Evolutionary conservation across 2,329 filamentous ascomycete genomes (phyloP), one percentile per base, ranked within the genome.

Genomic region (Fusarium sp.): DNA sequence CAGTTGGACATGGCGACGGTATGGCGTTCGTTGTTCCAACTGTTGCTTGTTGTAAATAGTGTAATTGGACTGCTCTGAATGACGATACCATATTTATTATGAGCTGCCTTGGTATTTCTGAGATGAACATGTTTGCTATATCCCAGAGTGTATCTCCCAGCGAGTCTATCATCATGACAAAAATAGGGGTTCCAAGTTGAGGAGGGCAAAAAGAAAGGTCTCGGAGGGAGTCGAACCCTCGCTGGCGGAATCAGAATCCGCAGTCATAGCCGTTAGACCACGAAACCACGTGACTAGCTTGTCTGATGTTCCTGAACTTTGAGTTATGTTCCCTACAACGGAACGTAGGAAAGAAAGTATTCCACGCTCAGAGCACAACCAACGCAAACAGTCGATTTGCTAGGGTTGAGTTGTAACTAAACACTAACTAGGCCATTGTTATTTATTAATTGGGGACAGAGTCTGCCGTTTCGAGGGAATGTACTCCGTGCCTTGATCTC

Each of bases 21-120:
- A 40, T 57, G 62, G 69, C 74, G 75, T 77, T 73, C 74, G 74
- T 77, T 73, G 62, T 66, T 62, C 66, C 51, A 76, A 36, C 61
- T 65, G 59, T 64, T 58, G 62, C 65, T 70, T 63, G 27, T 35
- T 73, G 69, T 67, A 67, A 70, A 77, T 74, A 75, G 72, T 74
- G 58, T 73, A 73, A 70, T 75, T 62, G 51, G 62, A 65, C 40
- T 62, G 58, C 24, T 62, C 55, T 33, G 51, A 36, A 42, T 55
- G 42, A 40, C 29, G 59, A 66, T 53, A 24, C 22, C 31, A 64
- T 14, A 20, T 51, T 33, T 38, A 8, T 53, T 46, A 24, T 64
- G 9, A 38, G 2, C 22, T 40, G 22, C 11, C 24, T 31, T 29
- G 24, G 11, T 7, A 17, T 1, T 51, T 51, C 16, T 29, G 16